Evolutionary conservation across 202 grass and related monocot genomes (phyloP).

Genomic region (Saccharum hybrid): DNA sequence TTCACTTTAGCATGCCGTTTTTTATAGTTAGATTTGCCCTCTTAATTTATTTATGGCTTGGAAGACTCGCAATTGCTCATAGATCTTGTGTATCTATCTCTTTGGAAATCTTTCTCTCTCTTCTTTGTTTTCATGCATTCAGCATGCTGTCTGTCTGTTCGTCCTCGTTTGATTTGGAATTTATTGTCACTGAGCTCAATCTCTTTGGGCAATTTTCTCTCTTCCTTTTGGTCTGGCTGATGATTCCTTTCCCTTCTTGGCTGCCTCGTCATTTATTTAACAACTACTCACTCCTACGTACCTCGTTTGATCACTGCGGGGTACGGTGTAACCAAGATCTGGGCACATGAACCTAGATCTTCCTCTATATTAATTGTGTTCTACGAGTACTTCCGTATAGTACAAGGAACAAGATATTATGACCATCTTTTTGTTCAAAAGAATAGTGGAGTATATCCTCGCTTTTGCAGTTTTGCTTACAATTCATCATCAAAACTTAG

Average conservation of each 20-base stretch:
- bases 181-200: background rate
- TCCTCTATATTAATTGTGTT: constrained; percentile 13
- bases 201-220: background rate
- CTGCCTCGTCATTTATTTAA: background rate
- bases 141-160: background rate
- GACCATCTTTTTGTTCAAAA: background rate
- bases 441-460: background rate
- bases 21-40: background rate
- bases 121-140: background rate
- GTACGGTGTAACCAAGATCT: background rate
- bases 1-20: background rate
- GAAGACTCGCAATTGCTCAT: background rate
- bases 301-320: background rate
- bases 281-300: background rate
- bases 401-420: constrained; percentile 9
- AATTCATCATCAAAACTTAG: background rate
- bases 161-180: background rate
- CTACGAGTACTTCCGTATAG: background rate
- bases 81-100: constrained; percentile 12
- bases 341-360: background rate
- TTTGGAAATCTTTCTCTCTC: background rate
- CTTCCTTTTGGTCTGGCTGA: background rate
- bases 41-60: background rate
- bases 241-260: background rate
- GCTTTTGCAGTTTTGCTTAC: background rate